Conservation (phyloP, 2,329 filamentous ascomycete genomes). For the Fusarium redolens region DNA sequence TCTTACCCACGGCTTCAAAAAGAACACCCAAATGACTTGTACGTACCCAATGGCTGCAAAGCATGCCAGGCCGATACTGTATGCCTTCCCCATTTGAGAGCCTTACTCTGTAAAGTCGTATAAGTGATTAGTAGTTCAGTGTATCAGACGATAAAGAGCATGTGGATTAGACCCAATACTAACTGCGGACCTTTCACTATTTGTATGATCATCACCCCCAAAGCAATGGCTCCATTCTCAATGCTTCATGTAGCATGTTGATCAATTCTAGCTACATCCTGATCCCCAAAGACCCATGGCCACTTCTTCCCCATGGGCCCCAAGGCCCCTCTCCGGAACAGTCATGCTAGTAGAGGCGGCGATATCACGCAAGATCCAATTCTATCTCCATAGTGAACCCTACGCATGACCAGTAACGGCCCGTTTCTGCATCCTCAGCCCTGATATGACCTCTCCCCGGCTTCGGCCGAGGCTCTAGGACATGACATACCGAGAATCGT, state of each 20-base stretch:
- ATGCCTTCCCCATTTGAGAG: constrained; percentile 53
- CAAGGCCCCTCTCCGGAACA: constrained; percentile 28
- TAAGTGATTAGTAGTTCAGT: background rate
- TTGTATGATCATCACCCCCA: constrained; percentile 25
- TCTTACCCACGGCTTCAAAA: background rate
- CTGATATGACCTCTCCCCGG: background rate
- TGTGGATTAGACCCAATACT: background rate
- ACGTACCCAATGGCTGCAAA: constrained; percentile 56
- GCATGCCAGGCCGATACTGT: constrained; percentile 52
- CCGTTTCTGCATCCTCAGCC: constrained; percentile 5
- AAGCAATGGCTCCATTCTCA: constrained; percentile 2
- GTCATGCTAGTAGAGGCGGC: constrained; percentile 21
- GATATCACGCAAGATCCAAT: constrained; percentile 27
- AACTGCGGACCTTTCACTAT: constrained; percentile 22
- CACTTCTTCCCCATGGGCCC: constrained; percentile 12
- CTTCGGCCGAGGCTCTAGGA: background rate
- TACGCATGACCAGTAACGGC: constrained; percentile 19
- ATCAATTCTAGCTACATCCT: background rate
- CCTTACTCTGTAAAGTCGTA: background rate
- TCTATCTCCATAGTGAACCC: background rate
- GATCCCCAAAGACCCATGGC: constrained; percentile 11
- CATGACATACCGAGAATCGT: background rate
- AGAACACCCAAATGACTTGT: background rate
- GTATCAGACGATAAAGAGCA: background rate
- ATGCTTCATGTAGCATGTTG: constrained; percentile 7